phyloP scores from a whole-genome alignment of 1,139 yeast species.

The Arxiozyma heterogenica region DNA sequence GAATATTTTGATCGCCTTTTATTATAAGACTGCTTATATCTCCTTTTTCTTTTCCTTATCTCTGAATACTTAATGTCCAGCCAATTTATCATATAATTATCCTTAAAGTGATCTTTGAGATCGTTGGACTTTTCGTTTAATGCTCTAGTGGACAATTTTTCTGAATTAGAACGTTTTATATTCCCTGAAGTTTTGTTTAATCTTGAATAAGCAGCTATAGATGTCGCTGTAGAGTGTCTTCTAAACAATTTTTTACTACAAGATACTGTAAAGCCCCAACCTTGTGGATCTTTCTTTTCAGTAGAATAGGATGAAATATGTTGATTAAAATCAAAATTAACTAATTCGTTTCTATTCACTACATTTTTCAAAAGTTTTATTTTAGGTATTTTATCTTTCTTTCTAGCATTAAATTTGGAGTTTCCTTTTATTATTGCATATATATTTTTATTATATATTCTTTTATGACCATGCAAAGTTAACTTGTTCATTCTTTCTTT shows the following conservation, averaged over 20 bases:
- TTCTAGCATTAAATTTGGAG: too few relatives aligned
- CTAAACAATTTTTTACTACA: not conserved
- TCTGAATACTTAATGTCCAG: not conserved
- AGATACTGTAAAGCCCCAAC: too few relatives aligned
- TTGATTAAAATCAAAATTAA: not conserved
- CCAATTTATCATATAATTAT: not conserved
- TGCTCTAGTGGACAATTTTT: not conserved
- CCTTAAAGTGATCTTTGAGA: not conserved
- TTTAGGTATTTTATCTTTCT: not conserved
- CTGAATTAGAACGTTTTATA: not conserved
- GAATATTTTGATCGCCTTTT: not conserved
- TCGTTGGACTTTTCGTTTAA: not conserved
- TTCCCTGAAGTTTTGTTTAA: not conserved
- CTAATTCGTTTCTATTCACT: not conserved
- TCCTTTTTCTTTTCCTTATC: not conserved
- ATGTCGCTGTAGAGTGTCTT: not conserved
- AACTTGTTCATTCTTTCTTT: constrained; percentile 9
- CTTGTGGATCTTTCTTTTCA: not conserved
- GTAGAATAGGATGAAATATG: not conserved
- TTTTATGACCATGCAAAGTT: constrained; percentile 10
- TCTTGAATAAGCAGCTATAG: not conserved
- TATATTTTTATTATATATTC: constrained; percentile 5
- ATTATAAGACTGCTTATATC: not conserved
- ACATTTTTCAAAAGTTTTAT: not conserved
- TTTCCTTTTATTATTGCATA: not conserved